Evolutionary conservation across 2,329 filamentous ascomycete species (phyloP).

Genomic region (Simplicillium aogashimaense): DNA sequence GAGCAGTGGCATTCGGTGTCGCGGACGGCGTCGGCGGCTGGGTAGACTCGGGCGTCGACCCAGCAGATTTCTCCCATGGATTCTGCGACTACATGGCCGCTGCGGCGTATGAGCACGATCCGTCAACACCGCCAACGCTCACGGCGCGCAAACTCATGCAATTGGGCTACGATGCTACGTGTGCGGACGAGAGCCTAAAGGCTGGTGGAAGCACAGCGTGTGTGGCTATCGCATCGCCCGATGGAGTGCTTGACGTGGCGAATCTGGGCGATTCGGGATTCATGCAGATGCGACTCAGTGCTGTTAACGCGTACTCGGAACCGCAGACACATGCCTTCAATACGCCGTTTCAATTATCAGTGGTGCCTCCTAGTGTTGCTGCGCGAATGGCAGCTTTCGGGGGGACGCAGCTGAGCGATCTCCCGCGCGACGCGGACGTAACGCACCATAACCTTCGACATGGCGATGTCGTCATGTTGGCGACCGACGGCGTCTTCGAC

Average conservation of each 20-base stretch:
- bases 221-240: constrained; percentile 64
- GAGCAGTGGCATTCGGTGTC: constrained; percentile 73
- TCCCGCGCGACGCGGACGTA: constrained; percentile 74
- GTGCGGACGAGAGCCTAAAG: constrained; percentile 59
- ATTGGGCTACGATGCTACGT: constrained; percentile 72
- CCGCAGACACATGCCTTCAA: constrained; percentile 97
- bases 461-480: constrained; percentile 88
- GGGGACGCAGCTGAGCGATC: constrained; percentile 69
- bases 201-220: constrained; percentile 91
- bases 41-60: constrained; percentile 85
- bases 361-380: constrained; percentile 72
- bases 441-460: constrained; percentile 69
- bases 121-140: constrained; percentile 26
- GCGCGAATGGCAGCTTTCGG: constrained; percentile 77
- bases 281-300: constrained; percentile 75
- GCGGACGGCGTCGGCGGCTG: constrained; percentile 95
- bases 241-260: constrained; percentile 74
- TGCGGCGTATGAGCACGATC: constrained; percentile 50
- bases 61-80: constrained; percentile 89
- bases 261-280: constrained; percentile 96
- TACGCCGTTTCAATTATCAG: constrained; percentile 87
- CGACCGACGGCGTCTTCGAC: constrained; percentile 92
- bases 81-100: constrained; percentile 89
- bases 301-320: constrained; percentile 71
- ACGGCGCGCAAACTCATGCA: constrained; percentile 67